phyloP scores from a whole-genome alignment of 495 filamentous ascomycete species.

The Xylaria curta region DNA sequence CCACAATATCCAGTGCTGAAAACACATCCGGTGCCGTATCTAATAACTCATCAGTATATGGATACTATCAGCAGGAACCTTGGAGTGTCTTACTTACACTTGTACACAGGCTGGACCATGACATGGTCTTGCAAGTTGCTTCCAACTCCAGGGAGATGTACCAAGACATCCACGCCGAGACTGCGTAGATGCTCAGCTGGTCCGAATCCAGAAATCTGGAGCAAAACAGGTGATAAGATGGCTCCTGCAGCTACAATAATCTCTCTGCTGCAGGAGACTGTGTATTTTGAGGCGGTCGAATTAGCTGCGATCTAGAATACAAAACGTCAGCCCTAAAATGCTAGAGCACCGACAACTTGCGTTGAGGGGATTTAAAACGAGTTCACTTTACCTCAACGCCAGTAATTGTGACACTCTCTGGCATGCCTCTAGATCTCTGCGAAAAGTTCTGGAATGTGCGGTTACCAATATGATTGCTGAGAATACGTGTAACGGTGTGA shows the following conservation, averaged over 20 bases:
- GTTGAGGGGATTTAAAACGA: background rate
- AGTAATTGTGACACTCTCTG: background rate
- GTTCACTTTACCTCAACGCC: slow-evolving; percentile 21
- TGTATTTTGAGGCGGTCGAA: slow-evolving; percentile 25
- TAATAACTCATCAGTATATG: slow-evolving; percentile 29
- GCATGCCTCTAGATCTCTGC: background rate
- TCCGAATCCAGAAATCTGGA: slow-evolving; percentile 65
- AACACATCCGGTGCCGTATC: slow-evolving; percentile 45
- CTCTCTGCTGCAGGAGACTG: slow-evolving; percentile 45
- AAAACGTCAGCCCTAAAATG: slow-evolving; percentile 34
- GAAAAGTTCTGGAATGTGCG: slow-evolving; percentile 44
- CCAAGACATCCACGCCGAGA: slow-evolving; percentile 38
- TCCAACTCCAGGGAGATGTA: slow-evolving; percentile 50
- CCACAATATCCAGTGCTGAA: slow-evolving; percentile 43
- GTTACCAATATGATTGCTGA: slow-evolving; percentile 26
- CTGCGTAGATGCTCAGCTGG: slow-evolving; percentile 37
- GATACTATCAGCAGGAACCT: background rate
- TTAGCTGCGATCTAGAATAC: slow-evolving; percentile 35
- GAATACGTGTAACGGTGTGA: slow-evolving; percentile 52
- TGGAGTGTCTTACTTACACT: slow-evolving; percentile 42
- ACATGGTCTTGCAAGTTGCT: slow-evolving; percentile 50
- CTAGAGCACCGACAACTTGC: background rate
- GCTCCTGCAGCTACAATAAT: slow-evolving; percentile 62
- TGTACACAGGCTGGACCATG: slow-evolving; percentile 43
- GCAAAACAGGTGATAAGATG: slow-evolving; percentile 59